Conservation (phyloP, 176 grass and related monocot species). For the Oryza officinalis region DNA sequence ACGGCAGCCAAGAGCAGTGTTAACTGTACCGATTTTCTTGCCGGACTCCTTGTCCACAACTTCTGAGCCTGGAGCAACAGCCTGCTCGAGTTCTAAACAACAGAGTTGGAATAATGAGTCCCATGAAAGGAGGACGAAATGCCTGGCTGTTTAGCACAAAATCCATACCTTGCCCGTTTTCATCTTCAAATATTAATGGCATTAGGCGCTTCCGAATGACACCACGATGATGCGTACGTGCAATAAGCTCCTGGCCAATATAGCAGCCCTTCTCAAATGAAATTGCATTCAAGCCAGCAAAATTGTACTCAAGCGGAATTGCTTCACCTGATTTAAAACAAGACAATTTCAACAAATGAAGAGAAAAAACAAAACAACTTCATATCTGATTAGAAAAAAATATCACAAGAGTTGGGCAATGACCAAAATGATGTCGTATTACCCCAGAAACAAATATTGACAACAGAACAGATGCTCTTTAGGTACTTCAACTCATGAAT, state of each 20-base stretch:
- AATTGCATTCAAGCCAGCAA: constrained; percentile 84
- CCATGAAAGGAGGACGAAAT: background rate
- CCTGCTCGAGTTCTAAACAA: constrained; percentile 60
- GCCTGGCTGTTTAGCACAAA: background rate
- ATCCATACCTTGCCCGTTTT: constrained; percentile 58
- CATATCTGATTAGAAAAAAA: background rate
- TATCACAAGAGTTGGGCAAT: background rate
- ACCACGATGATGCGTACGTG: constrained; percentile 89
- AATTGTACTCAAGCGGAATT: constrained; percentile 89
- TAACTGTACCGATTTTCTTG: constrained; percentile 75
- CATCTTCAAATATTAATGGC: constrained; percentile 62
- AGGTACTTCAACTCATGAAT: background rate
- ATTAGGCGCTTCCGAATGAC: constrained; percentile 83
- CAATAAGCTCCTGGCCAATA: constrained; percentile 92
- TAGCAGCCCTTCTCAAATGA: constrained; percentile 98
- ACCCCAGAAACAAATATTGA: background rate
- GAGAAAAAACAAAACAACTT: background rate
- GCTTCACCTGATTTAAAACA: constrained; percentile 62
- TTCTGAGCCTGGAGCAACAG: constrained; percentile 59
- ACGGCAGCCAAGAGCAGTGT: constrained; percentile 52
- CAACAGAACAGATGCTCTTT: background rate
- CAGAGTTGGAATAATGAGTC: background rate
- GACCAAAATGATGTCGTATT: background rate
- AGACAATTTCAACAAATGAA: background rate
- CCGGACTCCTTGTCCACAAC: constrained; percentile 51